Evolutionary conservation across 345 rosid species (phyloP), one percentile per base, ranked within the genome.

Genomic region (Anacardium occidentale): DNA sequence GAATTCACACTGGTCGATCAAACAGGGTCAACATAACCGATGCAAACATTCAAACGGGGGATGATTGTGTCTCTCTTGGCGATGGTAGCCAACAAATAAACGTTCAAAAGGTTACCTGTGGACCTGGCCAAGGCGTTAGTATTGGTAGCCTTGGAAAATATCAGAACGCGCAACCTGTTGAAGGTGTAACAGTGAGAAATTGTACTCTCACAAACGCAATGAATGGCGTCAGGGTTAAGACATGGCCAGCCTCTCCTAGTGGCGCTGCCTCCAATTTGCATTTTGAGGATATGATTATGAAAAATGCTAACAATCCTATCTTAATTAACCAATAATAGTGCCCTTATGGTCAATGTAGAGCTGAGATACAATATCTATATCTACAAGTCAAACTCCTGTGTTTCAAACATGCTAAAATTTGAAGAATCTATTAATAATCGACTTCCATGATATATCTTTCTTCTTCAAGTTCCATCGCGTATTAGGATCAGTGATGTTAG

Each of bases 121-220:
- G 88, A 21, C 89, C 90, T 1, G 94, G 94, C 44, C 90, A 85
- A 13, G 91, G 91, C 10, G 74, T 89, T 52, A 73, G 90, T 66
- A 54, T 86, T 7, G 91, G 92, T 29, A 90, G 89, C 73, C 84
- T 88, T 0, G 92, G 95, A 1, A 86, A 45, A 56, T 79, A 84
- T 62, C 77, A 64, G 0, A 57, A 80, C 7, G 93, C 88, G 69
- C 32, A 63, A 7, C 88, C 89, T 0, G 93, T 90, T 8, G 50
- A 0, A 4, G 92, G 87, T 29, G 13, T 90, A 48, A 76, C 44
- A 15, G 74, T 85, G 3, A 81, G 20, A 52, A 78, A 84, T 55
- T 85, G 87, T 72, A 62, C 75, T 3, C 55, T 86, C 7, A 52
- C 64, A 11, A 73, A 78, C 52, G 83, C 91, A 0, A 65, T 54